phyloP scores from a whole-genome alignment of 306 rosid genomes.

The Styphnolobium japonicum region DNA sequence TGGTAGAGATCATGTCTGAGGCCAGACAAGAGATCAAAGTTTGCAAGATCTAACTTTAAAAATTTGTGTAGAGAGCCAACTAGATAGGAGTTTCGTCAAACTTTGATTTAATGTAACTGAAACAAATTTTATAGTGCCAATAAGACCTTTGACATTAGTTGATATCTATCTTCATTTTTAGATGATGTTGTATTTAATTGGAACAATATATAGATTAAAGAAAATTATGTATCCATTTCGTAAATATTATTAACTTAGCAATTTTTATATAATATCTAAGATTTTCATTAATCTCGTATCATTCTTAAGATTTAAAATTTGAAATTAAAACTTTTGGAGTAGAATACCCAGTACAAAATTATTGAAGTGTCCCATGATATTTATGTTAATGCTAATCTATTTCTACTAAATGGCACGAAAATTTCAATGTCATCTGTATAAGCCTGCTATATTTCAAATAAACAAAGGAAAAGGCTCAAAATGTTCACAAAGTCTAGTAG shows the following conservation, averaged over 20 bases:
- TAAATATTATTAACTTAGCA: too few species aligned
- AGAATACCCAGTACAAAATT: background rate
- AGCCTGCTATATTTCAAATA: background rate
- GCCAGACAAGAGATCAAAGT: too few species aligned
- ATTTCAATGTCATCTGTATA: background rate
- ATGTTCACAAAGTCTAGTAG: background rate
- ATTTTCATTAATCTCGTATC: background rate
- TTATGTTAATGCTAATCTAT: background rate
- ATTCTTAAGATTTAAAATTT: background rate
- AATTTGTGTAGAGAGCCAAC: too few species aligned
- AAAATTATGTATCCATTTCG: too few species aligned
- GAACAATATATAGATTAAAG: too few species aligned
- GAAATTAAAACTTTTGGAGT: background rate
- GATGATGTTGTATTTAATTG: too few species aligned
- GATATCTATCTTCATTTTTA: background rate
- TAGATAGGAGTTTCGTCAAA: too few species aligned
- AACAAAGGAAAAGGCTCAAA: background rate
- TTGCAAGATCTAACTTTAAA: too few species aligned
- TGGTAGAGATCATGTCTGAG: too few species aligned
- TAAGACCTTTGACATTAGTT: background rate
- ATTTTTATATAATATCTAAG: background rate
- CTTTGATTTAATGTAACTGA: background rate
- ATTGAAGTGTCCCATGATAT: background rate
- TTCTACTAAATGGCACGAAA: background rate
- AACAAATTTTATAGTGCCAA: too few species aligned